Conservation (phyloP, 306 rosid genomes). For the Cucumis hystrix region DNA sequence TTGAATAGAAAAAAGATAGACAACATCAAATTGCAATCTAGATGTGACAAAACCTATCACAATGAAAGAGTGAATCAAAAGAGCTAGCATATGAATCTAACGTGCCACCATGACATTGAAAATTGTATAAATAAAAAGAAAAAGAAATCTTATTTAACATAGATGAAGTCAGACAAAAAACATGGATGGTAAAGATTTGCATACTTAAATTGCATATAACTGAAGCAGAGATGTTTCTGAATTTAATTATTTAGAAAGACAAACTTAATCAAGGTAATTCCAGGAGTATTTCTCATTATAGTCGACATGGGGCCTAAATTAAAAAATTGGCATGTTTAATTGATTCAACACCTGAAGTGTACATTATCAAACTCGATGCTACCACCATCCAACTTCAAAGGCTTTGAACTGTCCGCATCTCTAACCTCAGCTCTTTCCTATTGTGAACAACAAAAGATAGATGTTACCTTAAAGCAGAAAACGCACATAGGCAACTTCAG, state of each 20-base stretch:
- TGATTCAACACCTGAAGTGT: slow-evolving; percentile 54
- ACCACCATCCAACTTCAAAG: slow-evolving; percentile 59
- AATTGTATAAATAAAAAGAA: neutral
- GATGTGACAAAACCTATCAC: neutral
- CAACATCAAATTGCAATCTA: neutral
- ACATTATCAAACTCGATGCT: slow-evolving; percentile 60
- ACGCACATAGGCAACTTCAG: neutral
- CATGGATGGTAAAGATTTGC: neutral
- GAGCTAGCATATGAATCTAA: neutral
- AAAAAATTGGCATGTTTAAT: neutral
- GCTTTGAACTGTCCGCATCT: slow-evolving; percentile 53
- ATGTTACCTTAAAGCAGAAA: neutral
- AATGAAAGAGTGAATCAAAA: neutral
- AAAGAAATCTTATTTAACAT: neutral
- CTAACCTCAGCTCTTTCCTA: slow-evolving; percentile 78
- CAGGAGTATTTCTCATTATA: neutral
- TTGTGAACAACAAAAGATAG: slow-evolving; percentile 8
- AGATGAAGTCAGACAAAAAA: neutral
- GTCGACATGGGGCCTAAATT: neutral
- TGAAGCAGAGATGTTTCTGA: neutral
- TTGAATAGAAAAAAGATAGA: neutral
- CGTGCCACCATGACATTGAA: neutral
- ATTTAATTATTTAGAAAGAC: neutral
- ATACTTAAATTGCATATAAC: neutral
- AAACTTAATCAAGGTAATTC: neutral